Base-by-base conservation (phyloP, 371 early-diverging fungal genomes). In the Batkoa obscura region DNA sequence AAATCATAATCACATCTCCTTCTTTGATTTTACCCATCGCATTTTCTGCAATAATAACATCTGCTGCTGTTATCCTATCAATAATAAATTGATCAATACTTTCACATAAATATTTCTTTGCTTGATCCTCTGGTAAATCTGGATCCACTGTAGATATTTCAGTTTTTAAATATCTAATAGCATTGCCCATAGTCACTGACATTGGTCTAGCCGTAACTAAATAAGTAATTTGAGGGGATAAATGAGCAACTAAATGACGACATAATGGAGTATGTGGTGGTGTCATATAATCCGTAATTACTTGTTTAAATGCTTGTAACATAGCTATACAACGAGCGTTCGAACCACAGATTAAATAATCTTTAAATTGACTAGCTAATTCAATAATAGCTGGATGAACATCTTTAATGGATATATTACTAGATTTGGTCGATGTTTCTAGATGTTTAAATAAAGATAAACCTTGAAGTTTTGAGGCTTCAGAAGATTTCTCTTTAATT, bases 1-100 rank as follows among this genome's bases (percentile, higher is more conserved):
- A 94, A 1, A 88, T 90, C 62, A 97, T 68, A 50, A 97, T 84
- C 1, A 94, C 90, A 64, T 95, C 95, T n/a, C 85, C 91, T 61
- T 89, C 79, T 58, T 86, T 75, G 61, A 96, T 90, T 72, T 94
- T 93, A 56, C 81, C 73, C 54, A 89, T 59, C 31, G 86, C 90
- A 54, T 83, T 66, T 39, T 76, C 74, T 30, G 83, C 79, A 60
- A 97, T 92, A 10, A 80, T 64, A 33, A 78, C 72, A 60, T 86
- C 84, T 0, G 97, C 90, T 55, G 83, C 72, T 1, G 78, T 78
- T 60, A 97, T 95, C 55, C 88, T 74, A 60, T 93, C 90, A n/a
- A 78, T 74, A 57, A 93, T 86, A 69, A 89, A 96, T 47, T 79
- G 76, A 60, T 84, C 84, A 52, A 97, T 95, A 50, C 72, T 72